Conservation (phyloP, 179 eudicot species). For the Spinacia oleracea region DNA sequence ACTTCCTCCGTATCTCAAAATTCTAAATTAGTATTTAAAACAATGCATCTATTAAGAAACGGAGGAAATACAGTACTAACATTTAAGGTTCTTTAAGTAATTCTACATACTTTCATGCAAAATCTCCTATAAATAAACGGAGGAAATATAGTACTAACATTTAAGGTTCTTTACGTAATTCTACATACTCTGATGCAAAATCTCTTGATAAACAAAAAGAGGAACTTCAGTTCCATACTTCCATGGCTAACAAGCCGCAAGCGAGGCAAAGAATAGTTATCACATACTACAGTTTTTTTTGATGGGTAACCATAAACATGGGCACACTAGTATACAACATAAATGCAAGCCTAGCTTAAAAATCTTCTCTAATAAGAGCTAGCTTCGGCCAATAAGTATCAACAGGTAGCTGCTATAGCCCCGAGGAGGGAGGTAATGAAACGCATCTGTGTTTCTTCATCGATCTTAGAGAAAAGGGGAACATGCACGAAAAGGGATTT, state of each 20-base stretch:
- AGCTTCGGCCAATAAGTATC: constrained; percentile 13
- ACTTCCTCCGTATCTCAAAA: too few species aligned
- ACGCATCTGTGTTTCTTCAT: constrained; percentile 67
- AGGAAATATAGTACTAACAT: too few species aligned
- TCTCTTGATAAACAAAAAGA: neutral
- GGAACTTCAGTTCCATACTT: neutral
- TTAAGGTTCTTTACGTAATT: neutral
- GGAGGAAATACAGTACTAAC: too few species aligned
- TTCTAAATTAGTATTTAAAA: too few species aligned
- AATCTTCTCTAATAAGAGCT: neutral
- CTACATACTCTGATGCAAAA: neutral
- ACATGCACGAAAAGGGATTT: constrained; percentile 82
- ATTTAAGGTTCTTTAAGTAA: too few species aligned
- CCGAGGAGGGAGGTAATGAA: constrained; percentile 57
- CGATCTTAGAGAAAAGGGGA: constrained; percentile 63
- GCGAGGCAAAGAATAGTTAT: neutral
- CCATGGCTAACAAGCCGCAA: neutral
- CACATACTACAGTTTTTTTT: neutral
- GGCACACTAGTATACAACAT: constrained; percentile 13
- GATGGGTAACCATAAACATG: neutral
- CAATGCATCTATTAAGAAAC: too few species aligned
- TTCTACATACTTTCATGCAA: too few species aligned
- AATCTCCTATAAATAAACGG: too few species aligned
- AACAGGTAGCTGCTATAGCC: constrained; percentile 57
- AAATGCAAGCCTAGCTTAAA: constrained; percentile 14